Evolutionary conservation across 2,329 filamentous ascomycete species (phyloP), one percentile per base, ranked within the genome.

Genomic region (Juglanconis juglandina): DNA sequence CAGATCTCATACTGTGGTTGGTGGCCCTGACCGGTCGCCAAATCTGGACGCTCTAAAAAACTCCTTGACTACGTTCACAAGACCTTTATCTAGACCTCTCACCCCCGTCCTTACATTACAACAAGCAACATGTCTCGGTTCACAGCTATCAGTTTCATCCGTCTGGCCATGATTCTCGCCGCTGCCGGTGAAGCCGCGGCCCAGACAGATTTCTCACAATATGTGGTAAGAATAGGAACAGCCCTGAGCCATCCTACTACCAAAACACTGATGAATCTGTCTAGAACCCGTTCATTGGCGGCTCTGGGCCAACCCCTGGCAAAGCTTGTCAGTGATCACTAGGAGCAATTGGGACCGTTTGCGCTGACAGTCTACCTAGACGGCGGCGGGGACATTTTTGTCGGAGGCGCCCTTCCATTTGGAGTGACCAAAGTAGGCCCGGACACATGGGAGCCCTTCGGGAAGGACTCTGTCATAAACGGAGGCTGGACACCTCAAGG

Each of bases 211-310:
- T 62, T 59, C 11, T 62, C 60, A 5, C 56, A 59, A 55, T 62
- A 49, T n/a, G 60, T 62, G 42, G 44, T 17, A 44, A 47, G 10
- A 35, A 7, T 14, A 17, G 3, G 8, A 7, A n/a, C 1, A 9
- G 7, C 9, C 4, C 5, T 17, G n/a, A 34, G 10, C 9, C 11
- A 0, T 34, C 17, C 30, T 44, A 5, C 4, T 34, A 33, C 13
- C 70, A 78, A 64, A 77, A 73, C 59, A 67, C 79, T 83, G 10
- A 48, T 17, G 9, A 32, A 10, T 24, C 1, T 32, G 6, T 17
- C 1, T 24, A 48, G 7, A 79, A 82, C 61, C 77, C 75, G 0
- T 79, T 83, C 58, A 79, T 82, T 50, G 80, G 80, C 1, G 76
- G 78, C 11, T 76, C 79, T 64, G 79, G 79, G 0, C 75, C 76